These are phyloP conservation scores for Venturia nashicola DNA, from an alignment of 2,329 filamentous ascomycete species.

Conservation along the genomic window DNA sequence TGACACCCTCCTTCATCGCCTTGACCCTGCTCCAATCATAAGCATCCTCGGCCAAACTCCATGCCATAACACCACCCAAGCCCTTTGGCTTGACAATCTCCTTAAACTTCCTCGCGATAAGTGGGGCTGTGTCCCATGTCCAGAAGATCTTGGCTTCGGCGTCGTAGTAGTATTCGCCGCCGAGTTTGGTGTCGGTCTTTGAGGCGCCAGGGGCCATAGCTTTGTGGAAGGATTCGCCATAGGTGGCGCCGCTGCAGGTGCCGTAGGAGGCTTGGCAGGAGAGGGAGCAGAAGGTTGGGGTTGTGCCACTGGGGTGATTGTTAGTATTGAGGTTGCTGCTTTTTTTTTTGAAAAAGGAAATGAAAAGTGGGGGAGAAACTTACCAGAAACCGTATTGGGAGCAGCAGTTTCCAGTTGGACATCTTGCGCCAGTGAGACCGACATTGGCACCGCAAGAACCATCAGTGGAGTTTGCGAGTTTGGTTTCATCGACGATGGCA, in stretches of 20 bases:
- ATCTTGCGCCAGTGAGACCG: slow-evolving; percentile 18
- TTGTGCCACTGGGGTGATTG: not conserved
- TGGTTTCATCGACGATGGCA: slow-evolving; percentile 16
- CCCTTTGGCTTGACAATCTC: slow-evolving; percentile 42
- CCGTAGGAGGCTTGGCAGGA: not conserved
- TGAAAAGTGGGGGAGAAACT: not conserved
- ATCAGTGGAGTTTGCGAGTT: slow-evolving; percentile 13
- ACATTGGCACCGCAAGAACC: slow-evolving; percentile 20
- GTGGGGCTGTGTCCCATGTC: slow-evolving; percentile 56
- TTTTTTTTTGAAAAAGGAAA: too few relatives aligned
- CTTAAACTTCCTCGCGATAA: slow-evolving; percentile 50
- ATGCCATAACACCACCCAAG: slow-evolving; percentile 62
- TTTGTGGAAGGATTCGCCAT: not conserved
- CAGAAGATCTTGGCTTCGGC: slow-evolving; percentile 48
- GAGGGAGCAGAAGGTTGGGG: not conserved
- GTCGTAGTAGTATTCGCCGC: slow-evolving; percentile 62
- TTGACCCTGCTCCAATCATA: slow-evolving; percentile 28
- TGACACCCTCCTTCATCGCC: slow-evolving; percentile 22
- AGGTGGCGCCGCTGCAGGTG: not conserved
- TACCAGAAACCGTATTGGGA: slow-evolving; percentile 18
- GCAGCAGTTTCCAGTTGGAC: slow-evolving; percentile 20
- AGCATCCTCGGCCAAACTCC: slow-evolving; percentile 60
- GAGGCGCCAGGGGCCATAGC: slow-evolving; percentile 39
- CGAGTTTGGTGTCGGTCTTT: slow-evolving; percentile 42
- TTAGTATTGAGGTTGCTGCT: not conserved